phyloP scores from a whole-genome alignment of 1,284 basidiomycete genomes.

The Leccinum subrobustum region DNA sequence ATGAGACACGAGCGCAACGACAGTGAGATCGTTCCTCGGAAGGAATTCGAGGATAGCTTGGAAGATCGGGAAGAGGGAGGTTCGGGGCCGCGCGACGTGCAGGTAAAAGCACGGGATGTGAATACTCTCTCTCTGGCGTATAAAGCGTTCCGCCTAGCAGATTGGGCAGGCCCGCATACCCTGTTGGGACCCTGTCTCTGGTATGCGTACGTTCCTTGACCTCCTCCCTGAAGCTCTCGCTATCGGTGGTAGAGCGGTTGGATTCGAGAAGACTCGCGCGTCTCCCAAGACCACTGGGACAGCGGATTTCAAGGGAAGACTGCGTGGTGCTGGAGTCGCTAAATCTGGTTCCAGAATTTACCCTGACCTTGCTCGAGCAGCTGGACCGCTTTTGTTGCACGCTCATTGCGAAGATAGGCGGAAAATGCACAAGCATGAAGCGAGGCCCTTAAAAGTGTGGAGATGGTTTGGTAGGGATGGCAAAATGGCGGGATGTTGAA shows the following conservation, averaged over 20 bases:
- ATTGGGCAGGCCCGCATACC: slow-evolving; percentile 23
- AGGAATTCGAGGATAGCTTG: slow-evolving; percentile 24
- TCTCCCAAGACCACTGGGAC: slow-evolving; percentile 32
- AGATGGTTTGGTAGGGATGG: too few species aligned
- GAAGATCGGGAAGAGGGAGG: slow-evolving; percentile 20
- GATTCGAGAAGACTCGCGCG: slow-evolving; percentile 30
- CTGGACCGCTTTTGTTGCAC: too few species aligned
- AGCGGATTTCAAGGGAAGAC: slow-evolving; percentile 26
- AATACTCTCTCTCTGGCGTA: neutral
- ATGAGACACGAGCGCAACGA: slow-evolving; percentile 24
- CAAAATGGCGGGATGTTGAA: too few species aligned
- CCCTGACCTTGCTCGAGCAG: too few species aligned
- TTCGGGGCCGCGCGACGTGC: neutral
- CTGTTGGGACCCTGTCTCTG: neutral
- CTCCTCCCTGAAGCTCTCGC: slow-evolving; percentile 11
- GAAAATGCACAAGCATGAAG: too few species aligned
- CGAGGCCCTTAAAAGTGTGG: too few species aligned
- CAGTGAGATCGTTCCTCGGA: slow-evolving; percentile 14
- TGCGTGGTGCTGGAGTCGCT: slow-evolving; percentile 17
- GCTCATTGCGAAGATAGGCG: too few species aligned
- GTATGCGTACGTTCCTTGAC: neutral
- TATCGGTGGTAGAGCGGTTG: slow-evolving; percentile 9
- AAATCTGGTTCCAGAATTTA: too few species aligned
- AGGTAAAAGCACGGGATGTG: neutral
- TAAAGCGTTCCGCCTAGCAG: slow-evolving; percentile 9